Evolutionary conservation across 108 stramenopile species (phyloP).

Genomic region (Chaetoceros muelleri): DNA sequence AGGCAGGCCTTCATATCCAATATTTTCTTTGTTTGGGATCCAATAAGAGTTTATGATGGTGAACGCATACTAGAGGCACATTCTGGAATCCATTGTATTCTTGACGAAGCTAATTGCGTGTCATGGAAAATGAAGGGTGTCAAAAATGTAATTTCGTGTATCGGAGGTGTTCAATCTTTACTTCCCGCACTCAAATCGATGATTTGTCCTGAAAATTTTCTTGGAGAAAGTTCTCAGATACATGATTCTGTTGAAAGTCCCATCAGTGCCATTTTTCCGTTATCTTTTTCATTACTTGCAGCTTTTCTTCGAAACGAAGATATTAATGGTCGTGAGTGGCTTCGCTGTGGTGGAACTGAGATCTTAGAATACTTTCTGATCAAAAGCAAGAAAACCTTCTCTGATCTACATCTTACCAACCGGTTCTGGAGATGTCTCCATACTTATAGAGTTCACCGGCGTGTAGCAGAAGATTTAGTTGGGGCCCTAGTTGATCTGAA

Average conservation of each 20-base stretch:
- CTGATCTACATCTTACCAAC: neutral
- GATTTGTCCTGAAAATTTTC: slow-evolving; percentile 1
- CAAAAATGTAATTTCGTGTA: slow-evolving; percentile 44
- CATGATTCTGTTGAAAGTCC: neutral
- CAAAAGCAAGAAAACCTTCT: slow-evolving; percentile 13
- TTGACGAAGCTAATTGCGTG: slow-evolving; percentile 21
- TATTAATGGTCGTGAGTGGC: slow-evolving; percentile 53
- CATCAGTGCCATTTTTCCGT: neutral
- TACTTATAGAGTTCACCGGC: too few species aligned
- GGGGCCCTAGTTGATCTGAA: slow-evolving; percentile 50
- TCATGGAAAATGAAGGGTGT: slow-evolving; percentile 37
- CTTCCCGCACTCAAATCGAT: slow-evolving; percentile 36
- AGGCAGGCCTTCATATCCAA: slow-evolving; percentile 38
- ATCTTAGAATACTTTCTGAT: slow-evolving; percentile 46
- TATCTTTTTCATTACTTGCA: slow-evolving; percentile 27
- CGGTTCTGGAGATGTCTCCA: slow-evolving; percentile 13
- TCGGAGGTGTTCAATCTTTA: slow-evolving; percentile 61
- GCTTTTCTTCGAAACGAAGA: slow-evolving; percentile 58
- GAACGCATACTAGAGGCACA: slow-evolving; percentile 40
- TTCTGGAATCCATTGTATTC: slow-evolving; percentile 30
- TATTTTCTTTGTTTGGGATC: slow-evolving; percentile 65
- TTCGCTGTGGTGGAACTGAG: slow-evolving; percentile 64
- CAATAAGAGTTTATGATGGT: slow-evolving; percentile 22
- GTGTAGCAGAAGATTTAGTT: slow-evolving; percentile 29
- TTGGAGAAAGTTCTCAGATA: neutral